These are phyloP conservation scores for Cydonia oblonga DNA, from an alignment of 331 rosid species.

Conservation along the genomic window DNA sequence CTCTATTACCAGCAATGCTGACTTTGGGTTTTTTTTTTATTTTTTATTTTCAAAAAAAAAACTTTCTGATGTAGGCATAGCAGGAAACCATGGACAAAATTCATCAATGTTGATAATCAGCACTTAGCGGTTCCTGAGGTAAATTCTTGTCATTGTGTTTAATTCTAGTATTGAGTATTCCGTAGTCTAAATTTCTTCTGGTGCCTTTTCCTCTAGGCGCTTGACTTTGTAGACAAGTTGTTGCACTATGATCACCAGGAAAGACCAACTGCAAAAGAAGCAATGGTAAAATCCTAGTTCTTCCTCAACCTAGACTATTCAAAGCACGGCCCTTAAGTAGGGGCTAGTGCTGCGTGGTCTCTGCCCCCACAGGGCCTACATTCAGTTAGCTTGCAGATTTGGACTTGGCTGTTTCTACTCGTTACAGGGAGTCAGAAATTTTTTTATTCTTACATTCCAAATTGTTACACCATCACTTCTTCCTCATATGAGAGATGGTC, in stretches of 20 bases:
- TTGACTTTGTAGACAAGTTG: slow-evolving; percentile 78
- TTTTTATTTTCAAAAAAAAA: no score
- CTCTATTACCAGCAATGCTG: background rate
- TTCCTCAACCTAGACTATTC: background rate
- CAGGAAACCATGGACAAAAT: slow-evolving; percentile 83
- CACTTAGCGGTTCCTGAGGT: slow-evolving; percentile 86
- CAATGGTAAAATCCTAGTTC: slow-evolving; percentile 50
- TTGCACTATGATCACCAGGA: slow-evolving; percentile 87
- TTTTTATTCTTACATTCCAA: no score
- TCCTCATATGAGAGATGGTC: background rate
- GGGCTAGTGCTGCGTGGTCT: background rate
- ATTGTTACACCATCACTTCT: background rate
- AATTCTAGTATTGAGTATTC: background rate
- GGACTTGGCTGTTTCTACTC: background rate
- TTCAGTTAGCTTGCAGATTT: background rate
- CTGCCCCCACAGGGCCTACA: background rate
- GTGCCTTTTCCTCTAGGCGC: slow-evolving; percentile 35
- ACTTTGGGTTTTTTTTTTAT: background rate
- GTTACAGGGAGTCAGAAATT: background rate
- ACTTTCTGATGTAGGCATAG: slow-evolving; percentile 43
- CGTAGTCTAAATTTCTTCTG: background rate
- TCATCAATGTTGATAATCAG: slow-evolving; percentile 69
- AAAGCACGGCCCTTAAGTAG: background rate
- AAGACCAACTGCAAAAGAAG: slow-evolving; percentile 91
- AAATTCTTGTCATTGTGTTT: background rate